Evolutionary conservation across 768 basidiomycete genomes (phyloP), one percentile per base, ranked within the genome.

Genomic region (Filobasidium floriforme): DNA sequence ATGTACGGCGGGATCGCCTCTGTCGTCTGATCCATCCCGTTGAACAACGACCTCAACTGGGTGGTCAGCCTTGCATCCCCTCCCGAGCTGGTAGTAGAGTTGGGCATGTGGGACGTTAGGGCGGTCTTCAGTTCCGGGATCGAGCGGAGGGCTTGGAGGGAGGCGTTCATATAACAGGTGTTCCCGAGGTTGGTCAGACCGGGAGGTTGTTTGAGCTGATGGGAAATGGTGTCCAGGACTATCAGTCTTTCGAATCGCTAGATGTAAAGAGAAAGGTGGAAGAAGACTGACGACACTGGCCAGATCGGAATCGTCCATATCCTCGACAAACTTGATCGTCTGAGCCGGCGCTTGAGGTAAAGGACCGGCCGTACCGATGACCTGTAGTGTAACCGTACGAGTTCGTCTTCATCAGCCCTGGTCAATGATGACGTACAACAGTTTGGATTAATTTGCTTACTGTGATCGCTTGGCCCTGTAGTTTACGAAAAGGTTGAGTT

Each of bases 131-230:
- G 83, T 72, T 96, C 92, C 1, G 93, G 92, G 60, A 99, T 88
- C 3, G 89, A 86, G 26, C 91, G 88, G 68, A 99, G 83, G n/a
- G 89, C 87, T 81, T 99, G 96, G 1, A 98, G 82, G 1, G 90
- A 91, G 0, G 96, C 86, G 75, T 94, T 98, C 88, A 97, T 91
- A 80, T 99, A 99, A 74, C 94, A 97, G 0, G 93, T 97, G 75
- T 97, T 97, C 41, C 94, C 92, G 43, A 93, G 81, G 73, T 79
- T 79, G 61, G 74, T 65, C 18, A 79, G 68, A 10, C 78, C 78
- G 7, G 72, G 69, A 0, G 76, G 74, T 7, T 54, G 41, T 24
- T 44, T 15, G 24, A 24, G 37, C 29, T 57, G 46, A n/a, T n/a
- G n/a, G n/a, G n/a, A n/a, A n/a, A n/a, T n/a, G n/a, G n/a, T n/a